phyloP scores from a whole-genome alignment of 768 basidiomycete genomes.

The Saitozyma podzolica region DNA sequence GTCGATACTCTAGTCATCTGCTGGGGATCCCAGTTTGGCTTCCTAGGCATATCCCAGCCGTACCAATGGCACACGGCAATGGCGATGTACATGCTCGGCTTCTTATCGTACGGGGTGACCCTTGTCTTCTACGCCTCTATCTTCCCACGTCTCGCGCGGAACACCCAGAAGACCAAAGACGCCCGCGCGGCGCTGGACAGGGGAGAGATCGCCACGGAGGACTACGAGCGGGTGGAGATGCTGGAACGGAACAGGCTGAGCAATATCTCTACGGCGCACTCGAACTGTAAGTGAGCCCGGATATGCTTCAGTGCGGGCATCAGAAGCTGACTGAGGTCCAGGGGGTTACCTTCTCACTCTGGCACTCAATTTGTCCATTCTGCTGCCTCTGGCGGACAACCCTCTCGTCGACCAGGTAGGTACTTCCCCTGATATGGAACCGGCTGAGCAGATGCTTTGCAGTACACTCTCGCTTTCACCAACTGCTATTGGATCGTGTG shows the following conservation, averaged over 20 bases:
- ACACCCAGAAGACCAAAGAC: constrained; percentile 65
- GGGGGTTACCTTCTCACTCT: constrained; percentile 70
- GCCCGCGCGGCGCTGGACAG: constrained; percentile 62
- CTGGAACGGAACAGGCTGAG: constrained; percentile 82
- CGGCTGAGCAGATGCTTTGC: not conserved
- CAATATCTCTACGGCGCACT: constrained; percentile 66
- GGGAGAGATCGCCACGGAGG: constrained; percentile 63
- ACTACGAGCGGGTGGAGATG: constrained; percentile 72
- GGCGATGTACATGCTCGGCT: constrained; percentile 76
- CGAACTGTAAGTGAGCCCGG: constrained; percentile 53
- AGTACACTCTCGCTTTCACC: constrained; percentile 18
- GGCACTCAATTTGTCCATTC: constrained; percentile 67
- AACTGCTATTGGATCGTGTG: constrained; percentile 64
- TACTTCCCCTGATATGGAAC: not conserved
- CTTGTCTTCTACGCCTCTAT: constrained; percentile 76
- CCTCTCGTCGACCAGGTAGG: constrained; percentile 64
- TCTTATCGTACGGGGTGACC: constrained; percentile 67
- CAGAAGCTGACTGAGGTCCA: constrained; percentile 54
- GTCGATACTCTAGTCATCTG: constrained; percentile 57
- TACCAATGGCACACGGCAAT: constrained; percentile 73
- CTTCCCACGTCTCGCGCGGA: constrained; percentile 78
- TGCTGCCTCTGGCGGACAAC: constrained; percentile 64
- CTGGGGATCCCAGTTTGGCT: constrained; percentile 78
- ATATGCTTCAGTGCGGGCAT: not conserved
- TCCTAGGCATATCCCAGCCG: constrained; percentile 68